Evolutionary conservation across 108 stramenopile species (phyloP).

Genomic region (Skeletonema tropicum): DNA sequence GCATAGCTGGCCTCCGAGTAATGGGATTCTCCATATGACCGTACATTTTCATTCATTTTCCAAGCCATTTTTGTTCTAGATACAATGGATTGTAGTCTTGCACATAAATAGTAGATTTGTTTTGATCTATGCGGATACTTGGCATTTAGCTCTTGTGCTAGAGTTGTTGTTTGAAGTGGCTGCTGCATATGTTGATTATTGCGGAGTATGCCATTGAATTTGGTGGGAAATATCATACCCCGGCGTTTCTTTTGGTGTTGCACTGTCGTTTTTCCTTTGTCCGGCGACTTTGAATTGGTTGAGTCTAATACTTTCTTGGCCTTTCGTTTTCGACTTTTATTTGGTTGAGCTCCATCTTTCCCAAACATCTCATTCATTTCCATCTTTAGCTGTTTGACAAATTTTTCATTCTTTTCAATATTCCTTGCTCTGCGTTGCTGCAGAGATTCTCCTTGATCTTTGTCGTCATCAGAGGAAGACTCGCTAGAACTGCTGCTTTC

Average conservation of each 20-base stretch:
- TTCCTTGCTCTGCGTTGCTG: slow-evolving; percentile 22
- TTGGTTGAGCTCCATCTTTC: slow-evolving; percentile 3
- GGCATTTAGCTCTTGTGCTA: slow-evolving; percentile 17
- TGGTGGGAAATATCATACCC: slow-evolving; percentile 28
- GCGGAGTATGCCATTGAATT: background rate
- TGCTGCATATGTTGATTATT: background rate
- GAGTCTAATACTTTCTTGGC: background rate
- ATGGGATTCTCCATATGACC: background rate
- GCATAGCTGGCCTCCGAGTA: slow-evolving; percentile 35
- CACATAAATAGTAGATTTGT: slow-evolving; percentile 26
- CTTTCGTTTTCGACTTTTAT: background rate
- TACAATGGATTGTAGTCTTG: slow-evolving; percentile 20
- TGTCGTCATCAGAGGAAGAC: slow-evolving; percentile 11
- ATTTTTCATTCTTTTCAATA: slow-evolving; percentile 17
- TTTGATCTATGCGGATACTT: slow-evolving; percentile 36
- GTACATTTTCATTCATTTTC: slow-evolving; percentile 8
- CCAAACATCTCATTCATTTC: slow-evolving; percentile 11
- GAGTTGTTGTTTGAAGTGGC: background rate
- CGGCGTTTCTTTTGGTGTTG: slow-evolving; percentile 10
- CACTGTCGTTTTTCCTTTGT: slow-evolving; percentile 1
- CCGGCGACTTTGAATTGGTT: background rate
- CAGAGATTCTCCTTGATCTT: slow-evolving; percentile 1
- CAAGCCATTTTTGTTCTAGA: slow-evolving; percentile 36
- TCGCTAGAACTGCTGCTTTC: slow-evolving; percentile 8
- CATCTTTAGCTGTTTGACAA: slow-evolving; percentile 14